Conservation (phyloP, 495 filamentous ascomycete species). For the Neurospora intermedia region DNA sequence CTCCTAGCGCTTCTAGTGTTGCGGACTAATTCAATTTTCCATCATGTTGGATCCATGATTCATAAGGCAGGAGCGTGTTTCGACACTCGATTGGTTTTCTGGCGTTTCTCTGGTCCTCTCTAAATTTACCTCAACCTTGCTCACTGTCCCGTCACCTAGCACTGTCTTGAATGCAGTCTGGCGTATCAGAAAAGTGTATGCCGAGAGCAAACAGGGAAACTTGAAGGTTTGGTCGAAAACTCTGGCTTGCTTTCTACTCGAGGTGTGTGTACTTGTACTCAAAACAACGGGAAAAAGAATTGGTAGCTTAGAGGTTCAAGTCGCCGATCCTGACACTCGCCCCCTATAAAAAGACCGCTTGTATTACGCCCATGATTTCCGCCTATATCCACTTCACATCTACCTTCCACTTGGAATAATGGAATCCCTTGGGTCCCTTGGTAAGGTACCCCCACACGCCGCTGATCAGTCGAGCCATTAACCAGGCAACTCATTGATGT, state of each 20-base stretch:
- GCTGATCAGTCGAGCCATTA: not conserved
- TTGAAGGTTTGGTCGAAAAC: not conserved
- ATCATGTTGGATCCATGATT: not conserved
- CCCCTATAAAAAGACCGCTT: not conserved
- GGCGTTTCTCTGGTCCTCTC: too few species aligned
- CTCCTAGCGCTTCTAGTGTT: not conserved
- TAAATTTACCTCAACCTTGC: not conserved
- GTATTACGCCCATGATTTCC: not conserved
- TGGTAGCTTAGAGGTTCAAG: not conserved
- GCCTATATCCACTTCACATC: not conserved
- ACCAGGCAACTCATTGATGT: not conserved
- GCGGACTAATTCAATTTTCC: not conserved
- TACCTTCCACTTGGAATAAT: not conserved
- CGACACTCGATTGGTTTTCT: not conserved
- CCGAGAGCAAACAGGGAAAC: not conserved
- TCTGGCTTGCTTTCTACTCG: not conserved
- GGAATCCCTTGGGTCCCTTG: not conserved
- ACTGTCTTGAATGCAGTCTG: not conserved
- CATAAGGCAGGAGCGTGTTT: not conserved
- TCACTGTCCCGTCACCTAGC: not conserved
- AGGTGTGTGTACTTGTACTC: not conserved
- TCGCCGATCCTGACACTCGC: not conserved
- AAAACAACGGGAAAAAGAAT: not conserved
- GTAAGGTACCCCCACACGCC: not conserved
- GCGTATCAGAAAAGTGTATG: not conserved